phyloP scores from a whole-genome alignment of 768 basidiomycete species.

The Boletus pseudo-olivaceus region DNA sequence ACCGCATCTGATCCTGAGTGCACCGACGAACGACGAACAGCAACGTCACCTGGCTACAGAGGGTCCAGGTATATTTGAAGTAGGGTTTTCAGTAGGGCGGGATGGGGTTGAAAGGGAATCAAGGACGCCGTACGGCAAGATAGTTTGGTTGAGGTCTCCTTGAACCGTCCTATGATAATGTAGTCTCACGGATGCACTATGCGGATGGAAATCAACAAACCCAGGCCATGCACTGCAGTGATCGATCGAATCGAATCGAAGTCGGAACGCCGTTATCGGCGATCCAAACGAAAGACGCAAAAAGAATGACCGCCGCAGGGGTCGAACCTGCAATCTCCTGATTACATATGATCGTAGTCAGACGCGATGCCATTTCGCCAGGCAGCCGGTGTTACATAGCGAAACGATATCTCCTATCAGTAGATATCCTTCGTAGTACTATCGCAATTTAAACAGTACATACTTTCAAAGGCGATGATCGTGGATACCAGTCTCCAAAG shows the following conservation, averaged over 20 bases:
- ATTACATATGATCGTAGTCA: conserved; percentile 69
- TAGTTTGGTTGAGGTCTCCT: conserved; percentile 37
- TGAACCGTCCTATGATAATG: background rate
- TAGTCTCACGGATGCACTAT: background rate
- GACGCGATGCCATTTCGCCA: conserved; percentile 94
- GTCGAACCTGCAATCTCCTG: conserved; percentile 95
- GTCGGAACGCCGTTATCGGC: background rate
- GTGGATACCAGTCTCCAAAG: too few species aligned
- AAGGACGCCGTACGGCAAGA: conserved; percentile 48
- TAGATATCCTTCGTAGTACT: too few species aligned
- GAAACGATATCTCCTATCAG: background rate
- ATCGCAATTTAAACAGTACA: too few species aligned
- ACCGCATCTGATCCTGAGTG: conserved; percentile 35
- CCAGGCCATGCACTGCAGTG: background rate
- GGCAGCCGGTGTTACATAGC: conserved; percentile 46
- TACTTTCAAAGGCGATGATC: background rate
- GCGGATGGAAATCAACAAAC: too few species aligned
- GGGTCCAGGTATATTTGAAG: conserved; percentile 47
- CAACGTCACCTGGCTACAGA: conserved; percentile 24
- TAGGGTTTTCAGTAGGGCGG: conserved; percentile 44
- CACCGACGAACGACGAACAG: conserved; percentile 38
- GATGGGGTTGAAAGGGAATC: conserved; percentile 30
- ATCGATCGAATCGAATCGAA: background rate
- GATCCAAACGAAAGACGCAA: background rate
- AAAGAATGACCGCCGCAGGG: conserved; percentile 43